These are phyloP conservation scores for Cercospora zeae-maydis DNA, from an alignment of 2,329 filamentous ascomycete species.

Conservation along the genomic window DNA sequence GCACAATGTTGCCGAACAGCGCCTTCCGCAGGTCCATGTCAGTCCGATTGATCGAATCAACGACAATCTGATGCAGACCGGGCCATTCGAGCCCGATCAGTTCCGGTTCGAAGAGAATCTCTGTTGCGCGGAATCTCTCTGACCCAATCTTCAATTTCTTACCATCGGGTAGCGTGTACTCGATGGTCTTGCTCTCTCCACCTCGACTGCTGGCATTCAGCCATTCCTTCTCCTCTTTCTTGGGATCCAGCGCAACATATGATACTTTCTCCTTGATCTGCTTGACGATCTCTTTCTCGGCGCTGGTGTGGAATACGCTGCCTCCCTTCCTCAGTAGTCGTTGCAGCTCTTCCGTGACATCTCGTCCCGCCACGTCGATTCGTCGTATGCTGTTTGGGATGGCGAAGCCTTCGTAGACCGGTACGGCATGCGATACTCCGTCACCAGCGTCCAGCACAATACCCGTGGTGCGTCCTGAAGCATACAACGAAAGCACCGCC, in stretches of 20 bases:
- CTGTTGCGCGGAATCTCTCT: constrained; percentile 90
- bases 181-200: constrained; percentile 65
- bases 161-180: constrained; percentile 88
- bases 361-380: constrained; percentile 92
- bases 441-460: constrained; percentile 94
- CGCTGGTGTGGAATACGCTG: constrained; percentile 93
- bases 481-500: constrained; percentile 92
- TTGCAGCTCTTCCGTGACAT: constrained; percentile 95
- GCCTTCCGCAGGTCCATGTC: constrained; percentile 94
- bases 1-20: constrained; percentile 92
- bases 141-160: constrained; percentile 91
- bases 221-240: constrained; percentile 97
- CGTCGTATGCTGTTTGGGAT: constrained; percentile 92
- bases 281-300: constrained; percentile 97
- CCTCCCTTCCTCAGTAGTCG: constrained; percentile 85
- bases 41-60: constrained; percentile 90
- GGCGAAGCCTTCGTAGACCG: constrained; percentile 95
- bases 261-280: constrained; percentile 93
- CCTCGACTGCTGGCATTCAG: constrained; percentile 63
- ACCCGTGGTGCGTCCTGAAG: constrained; percentile 90
- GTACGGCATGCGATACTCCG: constrained; percentile 93
- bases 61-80: constrained; percentile 95
- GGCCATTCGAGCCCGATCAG: constrained; percentile 96
- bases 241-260: constrained; percentile 86
- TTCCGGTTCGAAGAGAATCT: constrained; percentile 96